A percentile compares a stretch with the other conserved stretches of the same genome.
Evolutionary conservation across 495 filamentous ascomycete genomes (phyloP).

Genomic region (Rostrohypoxylon terebratum): DNA sequence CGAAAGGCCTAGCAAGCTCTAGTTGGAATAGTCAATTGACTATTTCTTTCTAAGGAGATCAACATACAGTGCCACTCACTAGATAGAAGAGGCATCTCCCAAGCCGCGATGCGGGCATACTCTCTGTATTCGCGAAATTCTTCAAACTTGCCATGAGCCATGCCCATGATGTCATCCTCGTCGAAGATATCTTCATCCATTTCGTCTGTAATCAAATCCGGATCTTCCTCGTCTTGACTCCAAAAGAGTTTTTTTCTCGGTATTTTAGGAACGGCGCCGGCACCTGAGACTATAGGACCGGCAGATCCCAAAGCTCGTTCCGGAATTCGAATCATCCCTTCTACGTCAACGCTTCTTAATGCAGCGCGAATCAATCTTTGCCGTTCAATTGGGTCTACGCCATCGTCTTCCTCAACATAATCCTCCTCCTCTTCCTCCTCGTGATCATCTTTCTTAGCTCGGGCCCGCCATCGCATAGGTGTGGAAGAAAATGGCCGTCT

Average conservation of each 20-base stretch:
- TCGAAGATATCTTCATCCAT: slow-evolving; percentile 57
- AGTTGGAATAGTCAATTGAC: slow-evolving; percentile 46
- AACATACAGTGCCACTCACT: slow-evolving; percentile 65
- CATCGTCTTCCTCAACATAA: slow-evolving; percentile 29
- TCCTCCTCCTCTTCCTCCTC: slow-evolving; percentile 26
- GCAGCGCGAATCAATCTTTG: slow-evolving; percentile 14
- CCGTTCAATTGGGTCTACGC: slow-evolving; percentile 26
- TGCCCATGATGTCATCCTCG: slow-evolving; percentile 83
- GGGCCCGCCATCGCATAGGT: slow-evolving; percentile 40
- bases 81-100: slow-evolving; percentile 94
- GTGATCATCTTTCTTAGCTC: slow-evolving; percentile 25
- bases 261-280: slow-evolving; percentile 6
- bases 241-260: slow-evolving; percentile 51
- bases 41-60: slow-evolving; percentile 1
- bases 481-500: slow-evolving; percentile 57
- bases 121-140: slow-evolving; percentile 89
- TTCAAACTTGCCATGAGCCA: slow-evolving; percentile 88
- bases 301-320: slow-evolving; percentile 19
- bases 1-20: slow-evolving; percentile 87
- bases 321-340: slow-evolving; percentile 16
- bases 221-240: slow-evolving; percentile 55
- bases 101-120: slow-evolving; percentile 86
- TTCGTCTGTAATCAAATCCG: slow-evolving; percentile 56
- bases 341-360: neutral
- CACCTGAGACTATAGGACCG: neutral